Conservation (phyloP, 768 basidiomycete genomes). For the Xerocomellus intermedius region DNA sequence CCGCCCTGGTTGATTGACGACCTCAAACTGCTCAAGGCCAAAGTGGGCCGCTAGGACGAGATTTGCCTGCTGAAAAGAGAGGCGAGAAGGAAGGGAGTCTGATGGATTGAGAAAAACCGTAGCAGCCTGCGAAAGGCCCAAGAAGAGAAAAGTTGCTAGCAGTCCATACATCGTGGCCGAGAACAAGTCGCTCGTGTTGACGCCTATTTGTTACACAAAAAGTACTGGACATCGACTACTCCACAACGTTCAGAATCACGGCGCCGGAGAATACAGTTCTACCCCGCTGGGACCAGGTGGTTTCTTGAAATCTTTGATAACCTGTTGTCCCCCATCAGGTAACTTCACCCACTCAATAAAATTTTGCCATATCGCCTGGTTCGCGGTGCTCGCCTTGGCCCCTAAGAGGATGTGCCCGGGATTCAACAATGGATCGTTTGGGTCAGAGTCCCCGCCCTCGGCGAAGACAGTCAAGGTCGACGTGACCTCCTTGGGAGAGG, state of each 20-base stretch:
- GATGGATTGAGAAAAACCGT: conserved; percentile 60
- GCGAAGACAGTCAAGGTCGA: conserved; percentile 39
- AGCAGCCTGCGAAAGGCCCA: conserved; percentile 47
- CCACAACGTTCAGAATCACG: neutral
- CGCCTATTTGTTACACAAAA: conserved; percentile 16
- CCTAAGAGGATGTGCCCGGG: conserved; percentile 46
- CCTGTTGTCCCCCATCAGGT: conserved; percentile 43
- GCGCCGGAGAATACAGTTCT: conserved; percentile 34
- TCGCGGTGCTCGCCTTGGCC: conserved; percentile 20
- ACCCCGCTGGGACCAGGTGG: conserved; percentile 17
- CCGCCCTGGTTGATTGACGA: conserved; percentile 36
- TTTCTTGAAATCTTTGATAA: conserved; percentile 40
- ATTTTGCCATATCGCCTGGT: conserved; percentile 31
- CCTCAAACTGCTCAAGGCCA: conserved; percentile 66
- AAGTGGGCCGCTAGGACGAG: conserved; percentile 66
- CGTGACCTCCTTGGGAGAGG: conserved; percentile 35
- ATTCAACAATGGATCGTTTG: conserved; percentile 44
- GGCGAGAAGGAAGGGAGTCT: conserved; percentile 34
- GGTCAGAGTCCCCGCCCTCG: conserved; percentile 38
- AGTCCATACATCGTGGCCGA: conserved; percentile 20
- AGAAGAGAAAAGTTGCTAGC: conserved; percentile 27
- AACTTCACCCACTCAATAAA: conserved; percentile 48
- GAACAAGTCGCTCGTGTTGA: conserved; percentile 11
- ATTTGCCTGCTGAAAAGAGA: conserved; percentile 55
- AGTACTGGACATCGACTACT: neutral